These are phyloP conservation scores for Mycena haematopus DNA, from an alignment of 768 basidiomycete species.

Conservation along the genomic window DNA sequence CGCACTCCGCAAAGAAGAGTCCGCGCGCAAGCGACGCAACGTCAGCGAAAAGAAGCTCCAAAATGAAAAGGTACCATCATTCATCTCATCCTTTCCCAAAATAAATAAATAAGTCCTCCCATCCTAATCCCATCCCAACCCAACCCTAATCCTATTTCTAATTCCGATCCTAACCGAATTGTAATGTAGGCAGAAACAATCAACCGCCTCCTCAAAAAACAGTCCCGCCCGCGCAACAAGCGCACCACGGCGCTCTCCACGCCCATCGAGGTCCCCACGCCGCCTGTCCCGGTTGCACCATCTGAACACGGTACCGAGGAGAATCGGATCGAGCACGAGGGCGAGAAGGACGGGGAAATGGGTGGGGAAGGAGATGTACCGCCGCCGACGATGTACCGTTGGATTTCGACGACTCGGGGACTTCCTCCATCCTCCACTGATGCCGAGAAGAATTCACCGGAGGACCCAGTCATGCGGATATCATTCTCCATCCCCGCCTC, in stretches of 20 bases:
- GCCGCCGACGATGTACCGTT: slow-evolving; percentile 69
- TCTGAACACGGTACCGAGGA: slow-evolving; percentile 16
- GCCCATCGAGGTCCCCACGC: slow-evolving; percentile 37
- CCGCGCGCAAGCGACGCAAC: slow-evolving; percentile 81
- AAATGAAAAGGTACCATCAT: slow-evolving; percentile 72
- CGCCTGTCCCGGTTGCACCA: slow-evolving; percentile 31
- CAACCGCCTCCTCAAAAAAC: slow-evolving; percentile 87
- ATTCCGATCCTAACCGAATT: too few species aligned
- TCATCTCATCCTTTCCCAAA: slow-evolving; percentile 4
- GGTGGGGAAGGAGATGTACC: slow-evolving; percentile 2
- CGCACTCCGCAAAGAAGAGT: slow-evolving; percentile 79
- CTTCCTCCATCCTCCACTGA: background rate
- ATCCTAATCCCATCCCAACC: background rate
- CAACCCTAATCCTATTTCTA: too few species aligned
- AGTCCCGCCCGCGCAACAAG: slow-evolving; percentile 70
- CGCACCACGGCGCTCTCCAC: slow-evolving; percentile 40
- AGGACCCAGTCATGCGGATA: slow-evolving; percentile 45
- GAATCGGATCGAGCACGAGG: slow-evolving; percentile 6
- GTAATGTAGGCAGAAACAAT: slow-evolving; percentile 84
- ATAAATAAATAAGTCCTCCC: too few species aligned
- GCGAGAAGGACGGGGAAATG: slow-evolving; percentile 23
- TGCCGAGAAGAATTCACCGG: background rate
- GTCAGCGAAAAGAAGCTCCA: slow-evolving; percentile 84
- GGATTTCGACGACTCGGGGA: slow-evolving; percentile 64
- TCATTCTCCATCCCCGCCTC: slow-evolving; percentile 60